phyloP scores from a whole-genome alignment of 2,329 filamentous ascomycete genomes.

The Ascochyta viciae-villosae region DNA sequence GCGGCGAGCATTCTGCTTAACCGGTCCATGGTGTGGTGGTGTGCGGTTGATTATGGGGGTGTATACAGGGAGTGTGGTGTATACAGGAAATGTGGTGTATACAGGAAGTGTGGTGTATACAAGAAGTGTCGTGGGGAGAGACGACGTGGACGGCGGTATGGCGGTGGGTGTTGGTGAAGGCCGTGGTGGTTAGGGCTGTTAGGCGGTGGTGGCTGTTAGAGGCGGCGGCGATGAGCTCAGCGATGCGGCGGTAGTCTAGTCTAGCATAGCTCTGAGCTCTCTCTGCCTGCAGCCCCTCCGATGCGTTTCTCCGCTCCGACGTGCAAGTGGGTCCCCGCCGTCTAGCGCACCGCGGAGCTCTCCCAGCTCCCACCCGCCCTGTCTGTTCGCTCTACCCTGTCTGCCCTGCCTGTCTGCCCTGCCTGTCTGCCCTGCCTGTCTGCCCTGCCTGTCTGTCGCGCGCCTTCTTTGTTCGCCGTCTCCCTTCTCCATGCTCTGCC shows the following conservation, averaged over 20 bases:
- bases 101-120: background rate
- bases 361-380: background rate
- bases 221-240: too few species aligned
- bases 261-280: slow-evolving; percentile 8
- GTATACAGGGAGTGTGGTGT: background rate
- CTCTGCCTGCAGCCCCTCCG: background rate
- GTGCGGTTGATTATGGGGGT: background rate
- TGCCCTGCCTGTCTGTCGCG: background rate
- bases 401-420: background rate
- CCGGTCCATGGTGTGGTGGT: slow-evolving; percentile 73
- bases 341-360: slow-evolving; percentile 4
- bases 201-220: too few species aligned
- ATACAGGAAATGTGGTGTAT: too few species aligned
- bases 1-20: slow-evolving; percentile 86
- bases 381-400: background rate
- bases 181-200: too few species aligned
- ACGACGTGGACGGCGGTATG: slow-evolving; percentile 5
- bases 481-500: slow-evolving; percentile 5
- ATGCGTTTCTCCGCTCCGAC: background rate
- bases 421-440: too few species aligned
- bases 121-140: background rate
- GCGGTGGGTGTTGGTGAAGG: background rate
- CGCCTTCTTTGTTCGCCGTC: slow-evolving; percentile 3
- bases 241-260: too few species aligned
- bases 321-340: background rate